Evolutionary conservation across 164 flowering plant species (phyloP), one percentile per base, ranked within the genome.

Genomic region (Stephania japonica): DNA sequence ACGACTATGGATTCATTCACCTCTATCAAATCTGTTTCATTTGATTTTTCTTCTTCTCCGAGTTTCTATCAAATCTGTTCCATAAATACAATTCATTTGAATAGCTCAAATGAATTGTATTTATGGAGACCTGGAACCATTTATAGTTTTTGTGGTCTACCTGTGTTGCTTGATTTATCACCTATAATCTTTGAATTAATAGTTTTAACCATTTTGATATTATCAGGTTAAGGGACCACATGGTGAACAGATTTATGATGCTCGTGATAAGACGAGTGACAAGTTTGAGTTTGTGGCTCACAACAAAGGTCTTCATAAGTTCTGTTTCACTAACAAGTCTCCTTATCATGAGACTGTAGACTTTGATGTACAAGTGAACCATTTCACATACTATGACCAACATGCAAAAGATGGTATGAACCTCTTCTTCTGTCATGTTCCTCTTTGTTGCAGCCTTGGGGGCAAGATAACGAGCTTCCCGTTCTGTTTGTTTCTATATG

Each of bases 221-320:
- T 77, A 10, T 73, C 86, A 95, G 99, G 89, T 96, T 41, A 90
- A 89, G 75, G 99, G 99, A 74, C 98, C 99, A 47, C 44, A 81
- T 73, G 94, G 91, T 5, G 95, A 96, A 7, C 99, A 93, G 72
- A 70, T 96, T 74, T 91, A 90, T 13, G 97, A 96, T 76, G 78
- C 83, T 62, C 95, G 92, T 75, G 97, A 90, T 84, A 78, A 83
- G 76, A 82, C 81, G 23, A 96, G 91, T 80, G 95, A 89, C 74
- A 91, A 88, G 80, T 84, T 84, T 69, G 98, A 93, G 72, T 96
- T 96, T 77, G 81, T 86, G 69, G 93, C 86, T 79, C 85, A 81
- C 70, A 78, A 80, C 42, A 89, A 86, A 83, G 99, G 99, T 68
- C 83, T 93, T 12, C 86, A 93, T 65, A 85, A 83, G 3, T 93